phyloP scores from a whole-genome alignment of 106 monocot species.

The Phalaenopsis aphrodite region DNA sequence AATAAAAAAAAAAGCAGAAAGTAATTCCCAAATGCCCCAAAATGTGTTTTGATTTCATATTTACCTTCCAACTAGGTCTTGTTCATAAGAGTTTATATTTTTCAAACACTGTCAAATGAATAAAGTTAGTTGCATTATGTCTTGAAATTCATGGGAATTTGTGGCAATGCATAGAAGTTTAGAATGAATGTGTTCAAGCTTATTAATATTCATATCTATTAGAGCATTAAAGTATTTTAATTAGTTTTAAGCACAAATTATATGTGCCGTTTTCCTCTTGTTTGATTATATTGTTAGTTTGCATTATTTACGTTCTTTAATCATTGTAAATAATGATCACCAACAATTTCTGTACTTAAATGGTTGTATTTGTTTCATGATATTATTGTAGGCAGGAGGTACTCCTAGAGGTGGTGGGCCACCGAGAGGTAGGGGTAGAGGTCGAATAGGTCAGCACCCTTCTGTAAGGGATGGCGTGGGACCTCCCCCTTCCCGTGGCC shows the following conservation, averaged over 20 bases:
- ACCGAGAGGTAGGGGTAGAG: conserved; percentile 25
- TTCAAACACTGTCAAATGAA: neutral
- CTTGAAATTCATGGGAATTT: neutral
- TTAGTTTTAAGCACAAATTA: neutral
- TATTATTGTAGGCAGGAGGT: conserved; percentile 2
- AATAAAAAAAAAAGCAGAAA: too few species aligned
- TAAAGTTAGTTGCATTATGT: neutral
- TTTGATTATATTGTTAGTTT: neutral
- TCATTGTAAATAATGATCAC: neutral
- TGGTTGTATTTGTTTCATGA: neutral
- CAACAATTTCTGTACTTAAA: neutral
- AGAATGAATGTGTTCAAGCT: neutral
- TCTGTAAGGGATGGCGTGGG: conserved; percentile 11
- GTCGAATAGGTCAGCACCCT: conserved; percentile 15
- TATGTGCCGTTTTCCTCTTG: neutral
- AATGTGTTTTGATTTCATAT: too few species aligned
- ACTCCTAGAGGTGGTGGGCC: conserved; percentile 7
- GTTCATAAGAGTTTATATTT: neutral
- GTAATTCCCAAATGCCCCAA: too few species aligned
- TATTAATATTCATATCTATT: neutral
- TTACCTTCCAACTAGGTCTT: too few species aligned
- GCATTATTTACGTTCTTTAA: neutral
- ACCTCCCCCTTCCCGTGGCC: conserved; percentile 10
- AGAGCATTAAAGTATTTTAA: neutral
- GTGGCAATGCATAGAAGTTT: neutral